Evolutionary conservation across 129 eudicot species (phyloP).

Genomic region (Arctium minus): DNA sequence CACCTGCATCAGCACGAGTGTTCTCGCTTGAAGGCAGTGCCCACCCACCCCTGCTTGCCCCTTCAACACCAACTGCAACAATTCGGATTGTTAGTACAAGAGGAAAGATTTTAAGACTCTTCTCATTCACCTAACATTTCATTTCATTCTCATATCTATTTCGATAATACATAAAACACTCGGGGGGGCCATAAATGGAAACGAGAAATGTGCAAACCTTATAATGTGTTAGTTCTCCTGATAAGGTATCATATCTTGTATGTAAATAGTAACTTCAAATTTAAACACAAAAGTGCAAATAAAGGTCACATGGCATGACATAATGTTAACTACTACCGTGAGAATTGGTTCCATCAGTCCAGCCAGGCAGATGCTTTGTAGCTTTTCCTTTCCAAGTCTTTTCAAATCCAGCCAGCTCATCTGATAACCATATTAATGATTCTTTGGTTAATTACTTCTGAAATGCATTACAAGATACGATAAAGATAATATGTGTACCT

Average conservation of each 20-base stretch:
- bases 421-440: constrained; percentile 29
- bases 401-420: constrained; percentile 68
- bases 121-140: background rate
- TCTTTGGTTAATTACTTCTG: background rate
- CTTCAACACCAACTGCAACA: constrained; percentile 9
- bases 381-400: constrained; percentile 75
- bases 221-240: background rate
- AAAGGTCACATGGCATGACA: background rate
- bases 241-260: background rate
- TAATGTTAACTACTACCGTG: constrained; percentile 12
- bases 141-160: background rate
- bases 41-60: constrained; percentile 49
- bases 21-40: constrained; percentile 52
- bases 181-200: background rate
- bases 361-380: constrained; percentile 54
- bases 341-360: constrained; percentile 33
- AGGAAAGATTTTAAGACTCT: background rate
- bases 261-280: background rate
- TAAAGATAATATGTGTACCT: constrained; percentile 29
- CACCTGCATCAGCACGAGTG: constrained; percentile 16
- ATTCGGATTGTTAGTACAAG: background rate
- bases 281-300: background rate
- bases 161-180: background rate
- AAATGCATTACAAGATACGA: background rate
- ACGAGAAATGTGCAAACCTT: no score